phyloP scores from a whole-genome alignment of 2,329 filamentous ascomycete species.

The Diaporthe citriasiana region DNA sequence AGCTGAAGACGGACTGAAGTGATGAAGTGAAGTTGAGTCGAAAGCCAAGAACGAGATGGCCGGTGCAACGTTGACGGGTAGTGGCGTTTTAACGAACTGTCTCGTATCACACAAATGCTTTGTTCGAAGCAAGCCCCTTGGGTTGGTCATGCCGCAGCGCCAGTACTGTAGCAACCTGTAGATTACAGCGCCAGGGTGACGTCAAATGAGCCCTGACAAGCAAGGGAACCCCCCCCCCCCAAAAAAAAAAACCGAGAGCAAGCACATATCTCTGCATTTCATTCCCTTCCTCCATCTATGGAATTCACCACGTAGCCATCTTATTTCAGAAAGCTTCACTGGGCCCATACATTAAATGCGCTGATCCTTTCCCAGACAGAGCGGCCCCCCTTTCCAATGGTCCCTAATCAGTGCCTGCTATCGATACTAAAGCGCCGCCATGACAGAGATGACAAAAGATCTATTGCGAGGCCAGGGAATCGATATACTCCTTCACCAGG shows the following conservation, averaged over 20 bases:
- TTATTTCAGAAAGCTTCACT: neutral
- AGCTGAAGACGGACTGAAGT: neutral
- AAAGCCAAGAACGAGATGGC: neutral
- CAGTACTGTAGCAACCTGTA: conserved; percentile 2
- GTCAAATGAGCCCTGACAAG: neutral
- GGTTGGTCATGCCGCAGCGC: neutral
- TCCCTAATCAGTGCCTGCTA: neutral
- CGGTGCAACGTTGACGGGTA: neutral
- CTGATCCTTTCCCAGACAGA: neutral
- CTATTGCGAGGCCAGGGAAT: conserved; percentile 44
- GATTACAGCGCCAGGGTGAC: conserved; percentile 10
- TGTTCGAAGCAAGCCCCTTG: conserved; percentile 1
- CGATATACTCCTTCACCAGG: conserved; percentile 69
- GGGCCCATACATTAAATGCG: no score
- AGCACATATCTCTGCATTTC: neutral
- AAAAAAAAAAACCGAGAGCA: neutral
- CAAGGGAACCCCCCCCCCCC: neutral
- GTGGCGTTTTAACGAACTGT: neutral
- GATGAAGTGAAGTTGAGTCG: neutral
- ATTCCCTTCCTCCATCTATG: neutral
- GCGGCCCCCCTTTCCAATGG: neutral
- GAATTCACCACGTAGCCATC: neutral
- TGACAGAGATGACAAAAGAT: neutral
- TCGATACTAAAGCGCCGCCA: neutral
- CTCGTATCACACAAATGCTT: conserved; percentile 9